Base-by-base conservation (phyloP, 2,329 filamentous ascomycete genomes). In the Atkinsonella hypoxylon region DNA sequence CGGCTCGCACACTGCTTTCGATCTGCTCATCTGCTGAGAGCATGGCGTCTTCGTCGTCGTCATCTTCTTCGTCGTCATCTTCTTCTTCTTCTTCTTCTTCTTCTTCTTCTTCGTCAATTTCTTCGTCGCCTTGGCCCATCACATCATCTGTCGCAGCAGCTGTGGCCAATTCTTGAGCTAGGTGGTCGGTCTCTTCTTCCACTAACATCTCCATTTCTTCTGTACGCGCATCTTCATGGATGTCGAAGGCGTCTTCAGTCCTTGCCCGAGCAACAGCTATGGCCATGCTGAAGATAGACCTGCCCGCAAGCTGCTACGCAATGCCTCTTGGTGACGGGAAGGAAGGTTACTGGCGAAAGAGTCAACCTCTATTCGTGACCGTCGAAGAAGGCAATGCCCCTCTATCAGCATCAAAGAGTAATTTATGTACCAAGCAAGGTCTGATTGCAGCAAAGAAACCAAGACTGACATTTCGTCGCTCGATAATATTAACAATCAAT, bases 1-100 rank as follows among this genome's bases (percentile, higher is more conserved):
- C 93, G 49, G 89, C 82, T 54, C 82, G 78, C 13, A 95, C 87
- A 6, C 71, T 72, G 18, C 78, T 72, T 57, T 90, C 85, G 38
- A 88, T 74, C 13, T 72, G 67, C 47, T 87, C 81, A 22, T 82
- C 81, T 9, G 82, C 81, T 1, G 72, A 74, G 31, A 66, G 69
- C 1, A 76, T 72, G 0, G 66, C 62, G 1, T 67, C 68, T 3
- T 65, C 62, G 2, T 69, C 67, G 1, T 70, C 68, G 2, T 68
- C 66, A 2, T 69, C 68, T 7, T 71, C 64, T 2, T 64, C 61
- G 18, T 65, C 64, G 13, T 64, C 64, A 15, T 67, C 66, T 36
- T 64, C 62, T 30, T 64, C 65, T 1, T 63, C 63, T 32, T 65
- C 62, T 11, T 63, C 61, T 6, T 64, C 63, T 7, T 62, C 60